Evolutionary conservation across 345 rosid species (phyloP).

Genomic region (Eucalyptus pauciflora): DNA sequence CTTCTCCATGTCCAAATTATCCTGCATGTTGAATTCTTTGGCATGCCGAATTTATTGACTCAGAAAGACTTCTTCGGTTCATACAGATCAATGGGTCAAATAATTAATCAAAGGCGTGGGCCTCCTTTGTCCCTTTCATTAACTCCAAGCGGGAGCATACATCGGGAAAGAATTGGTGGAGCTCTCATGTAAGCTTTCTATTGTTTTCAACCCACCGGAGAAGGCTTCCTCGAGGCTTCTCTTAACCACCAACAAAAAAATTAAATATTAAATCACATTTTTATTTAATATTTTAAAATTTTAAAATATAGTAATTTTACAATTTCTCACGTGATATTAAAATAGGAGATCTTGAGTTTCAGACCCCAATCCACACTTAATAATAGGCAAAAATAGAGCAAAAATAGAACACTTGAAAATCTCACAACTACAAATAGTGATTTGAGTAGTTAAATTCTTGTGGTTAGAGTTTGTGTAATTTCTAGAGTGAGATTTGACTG

Average conservation of each 20-base stretch:
- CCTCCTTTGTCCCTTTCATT: neutral
- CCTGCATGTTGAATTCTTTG: neutral
- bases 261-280: too few species aligned
- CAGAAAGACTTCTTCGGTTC: neutral
- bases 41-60: neutral
- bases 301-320: too few species aligned
- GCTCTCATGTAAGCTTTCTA: neutral
- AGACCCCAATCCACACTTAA: too few species aligned
- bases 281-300: too few species aligned
- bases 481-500: neutral
- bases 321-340: too few species aligned
- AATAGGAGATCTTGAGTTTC: neutral
- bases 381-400: neutral
- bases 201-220: neutral
- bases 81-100: neutral
- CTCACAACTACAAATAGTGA: neutral
- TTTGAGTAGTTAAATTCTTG: too few species aligned
- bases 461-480: too few species aligned
- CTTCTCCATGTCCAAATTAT: neutral
- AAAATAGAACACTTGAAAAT: neutral
- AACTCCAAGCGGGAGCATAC: neutral
- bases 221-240: neutral
- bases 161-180: neutral
- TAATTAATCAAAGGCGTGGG: neutral
- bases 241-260: neutral